Conservation (phyloP, 257 asterid species). For the Leonotis leonurus region DNA sequence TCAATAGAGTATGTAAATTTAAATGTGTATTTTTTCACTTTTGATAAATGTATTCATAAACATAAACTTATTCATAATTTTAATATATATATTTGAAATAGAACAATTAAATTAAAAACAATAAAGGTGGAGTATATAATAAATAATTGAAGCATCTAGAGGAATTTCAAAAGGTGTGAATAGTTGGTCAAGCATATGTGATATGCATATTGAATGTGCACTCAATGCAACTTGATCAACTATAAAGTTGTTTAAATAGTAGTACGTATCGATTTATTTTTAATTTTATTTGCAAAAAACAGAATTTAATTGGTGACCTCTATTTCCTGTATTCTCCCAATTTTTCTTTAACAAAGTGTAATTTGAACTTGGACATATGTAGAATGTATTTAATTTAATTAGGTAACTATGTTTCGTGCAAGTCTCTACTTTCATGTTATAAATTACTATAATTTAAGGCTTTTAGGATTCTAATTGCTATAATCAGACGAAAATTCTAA, state of each 20-base stretch:
- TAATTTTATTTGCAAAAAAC: too few relatives aligned
- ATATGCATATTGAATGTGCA: background rate
- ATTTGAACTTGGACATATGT: background rate
- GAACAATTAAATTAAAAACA: too few relatives aligned
- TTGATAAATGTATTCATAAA: too few relatives aligned
- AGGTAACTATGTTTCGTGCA: conserved; percentile 4
- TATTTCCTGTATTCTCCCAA: background rate
- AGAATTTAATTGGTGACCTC: background rate
- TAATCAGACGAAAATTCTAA: background rate
- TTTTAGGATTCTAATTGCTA: background rate
- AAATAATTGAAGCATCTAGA: background rate
- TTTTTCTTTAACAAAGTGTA: background rate
- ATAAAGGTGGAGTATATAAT: too few relatives aligned
- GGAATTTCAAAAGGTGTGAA: background rate
- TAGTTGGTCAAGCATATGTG: conserved; percentile 1
- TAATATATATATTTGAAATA: too few relatives aligned
- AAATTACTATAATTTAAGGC: background rate
- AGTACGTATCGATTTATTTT: too few relatives aligned
- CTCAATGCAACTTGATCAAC: background rate
- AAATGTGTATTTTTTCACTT: too few relatives aligned
- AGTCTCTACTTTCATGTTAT: background rate
- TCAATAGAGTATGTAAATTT: too few relatives aligned
- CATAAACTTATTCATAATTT: too few relatives aligned
- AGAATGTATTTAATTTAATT: background rate
- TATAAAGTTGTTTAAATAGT: background rate